phyloP scores from a whole-genome alignment of 306 rosid species.

The Glycine latifolia region DNA sequence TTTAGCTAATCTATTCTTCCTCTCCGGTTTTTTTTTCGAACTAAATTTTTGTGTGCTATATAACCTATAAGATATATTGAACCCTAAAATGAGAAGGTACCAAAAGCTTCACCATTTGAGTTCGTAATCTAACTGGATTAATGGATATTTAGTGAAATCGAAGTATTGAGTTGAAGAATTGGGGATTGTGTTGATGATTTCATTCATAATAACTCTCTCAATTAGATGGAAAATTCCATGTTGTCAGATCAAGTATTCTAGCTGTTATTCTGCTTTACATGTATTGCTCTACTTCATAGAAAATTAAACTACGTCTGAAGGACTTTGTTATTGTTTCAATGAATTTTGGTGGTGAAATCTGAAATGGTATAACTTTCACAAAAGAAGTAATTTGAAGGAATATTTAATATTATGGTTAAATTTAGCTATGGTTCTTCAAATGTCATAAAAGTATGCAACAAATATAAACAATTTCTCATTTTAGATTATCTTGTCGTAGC shows the following conservation, averaged over 20 bases:
- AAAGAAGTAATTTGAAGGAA: slow-evolving; percentile 14
- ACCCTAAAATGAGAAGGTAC: background rate
- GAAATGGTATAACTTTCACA: background rate
- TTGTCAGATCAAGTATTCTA: background rate
- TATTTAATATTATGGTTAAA: background rate
- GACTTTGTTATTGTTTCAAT: background rate
- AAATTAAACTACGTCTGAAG: background rate
- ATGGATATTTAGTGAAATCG: too few species aligned
- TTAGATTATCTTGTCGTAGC: background rate
- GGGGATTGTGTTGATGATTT: background rate
- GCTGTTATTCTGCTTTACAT: background rate
- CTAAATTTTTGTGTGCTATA: background rate
- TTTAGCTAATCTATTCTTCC: background rate
- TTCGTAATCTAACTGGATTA: background rate
- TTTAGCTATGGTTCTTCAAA: slow-evolving; percentile 1
- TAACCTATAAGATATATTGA: background rate
- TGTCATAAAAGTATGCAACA: slow-evolving; percentile 5
- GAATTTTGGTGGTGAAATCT: background rate
- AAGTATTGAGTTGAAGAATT: background rate
- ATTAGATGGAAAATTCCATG: background rate
- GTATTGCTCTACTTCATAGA: slow-evolving; percentile 3
- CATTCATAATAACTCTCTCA: background rate
- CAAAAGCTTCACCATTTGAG: background rate
- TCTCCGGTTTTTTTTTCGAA: background rate
- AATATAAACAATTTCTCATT: background rate